phyloP scores from a whole-genome alignment of 192 early-diverging fungal species.

The Coemansia sp. region DNA sequence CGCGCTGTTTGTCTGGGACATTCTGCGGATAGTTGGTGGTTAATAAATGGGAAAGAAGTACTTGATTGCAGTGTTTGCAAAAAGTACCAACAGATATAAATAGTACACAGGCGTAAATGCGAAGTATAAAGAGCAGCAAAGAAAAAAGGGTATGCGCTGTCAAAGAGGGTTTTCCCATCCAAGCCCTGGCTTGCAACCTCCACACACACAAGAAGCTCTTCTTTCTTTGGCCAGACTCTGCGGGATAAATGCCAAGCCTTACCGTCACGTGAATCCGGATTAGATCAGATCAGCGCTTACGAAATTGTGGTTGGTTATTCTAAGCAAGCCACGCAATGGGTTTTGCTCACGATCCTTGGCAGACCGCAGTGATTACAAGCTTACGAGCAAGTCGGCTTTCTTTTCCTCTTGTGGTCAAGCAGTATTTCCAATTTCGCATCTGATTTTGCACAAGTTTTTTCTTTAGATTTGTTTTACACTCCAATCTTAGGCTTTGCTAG shows the following conservation, averaged over 20 bases:
- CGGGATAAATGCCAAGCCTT: not conserved
- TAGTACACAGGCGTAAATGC: constrained; percentile 3
- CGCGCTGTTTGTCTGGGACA: constrained; percentile 43
- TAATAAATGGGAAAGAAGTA: constrained; percentile 14
- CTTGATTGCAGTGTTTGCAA: constrained; percentile 1
- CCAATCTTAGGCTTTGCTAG: not conserved
- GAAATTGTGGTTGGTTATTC: not conserved
- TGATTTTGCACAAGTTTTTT: not conserved
- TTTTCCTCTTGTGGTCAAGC: not conserved
- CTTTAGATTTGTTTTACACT: not conserved
- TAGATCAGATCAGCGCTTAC: not conserved
- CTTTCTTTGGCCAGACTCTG: not conserved
- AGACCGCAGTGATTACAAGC: not conserved
- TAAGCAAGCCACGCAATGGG: not conserved
- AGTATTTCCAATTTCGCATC: constrained; percentile 2
- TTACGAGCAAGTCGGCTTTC: not conserved
- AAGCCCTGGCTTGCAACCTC: not conserved
- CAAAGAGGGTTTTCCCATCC: not conserved
- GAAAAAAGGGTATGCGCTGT: constrained; percentile 1
- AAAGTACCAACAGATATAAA: constrained; percentile 3
- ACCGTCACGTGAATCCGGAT: not conserved
- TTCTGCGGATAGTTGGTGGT: constrained; percentile 10
- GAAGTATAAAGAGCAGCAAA: constrained; percentile 6
- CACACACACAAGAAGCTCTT: too few species aligned
- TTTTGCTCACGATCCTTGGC: not conserved